Evolutionary conservation across 2,329 filamentous ascomycete genomes (phyloP), one percentile per base, ranked within the genome.

Genomic region (Aureobasidium sp.): DNA sequence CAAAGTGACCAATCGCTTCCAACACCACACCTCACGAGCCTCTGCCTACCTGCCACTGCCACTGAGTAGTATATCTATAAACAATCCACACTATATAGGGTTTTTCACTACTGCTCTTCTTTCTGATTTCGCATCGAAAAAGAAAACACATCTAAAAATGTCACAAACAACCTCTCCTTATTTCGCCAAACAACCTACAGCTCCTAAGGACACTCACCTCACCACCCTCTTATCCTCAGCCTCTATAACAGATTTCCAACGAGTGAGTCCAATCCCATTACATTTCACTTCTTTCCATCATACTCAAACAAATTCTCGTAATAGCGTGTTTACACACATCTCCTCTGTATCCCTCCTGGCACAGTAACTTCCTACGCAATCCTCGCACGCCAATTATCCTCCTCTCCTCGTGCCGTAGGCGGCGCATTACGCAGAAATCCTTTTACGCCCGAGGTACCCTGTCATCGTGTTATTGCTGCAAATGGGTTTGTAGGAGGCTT

Each of bases 401-500:
- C 52, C 2, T 56, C 52, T 15, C 52, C 52, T 4, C 37, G 52
- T 4, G 52, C 52, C 2, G 12, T 56, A 10, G 52, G 52, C 10
- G 52, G 52, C 12, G 52, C 52, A 7, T 15, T 56, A 13, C 37
- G 52, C 6, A 42, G 15, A 4, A 56, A 56, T 10, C 52, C 52
- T 7, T 46, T 32, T 23, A 39, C 52, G 4, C 52, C 52, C 5
- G 5, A 20, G 1, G 39, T 56, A 13, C 52, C 52, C 23, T 56
- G 52, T 17, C 52, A 56, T 34, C 52, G 52, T 2, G 52, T 46
- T 5, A 56, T 56, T 9, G 52, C 52, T 10, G 52, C 52, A 10
- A 56, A 44, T 26, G 52, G 52, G 2, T 56, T 56, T 46, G 52
- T 56, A 9, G 52, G 52, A 12, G 52, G 52, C 1, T 56, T 56